Conservation (phyloP, 768 basidiomycete species). For the Termitomyces sp. region DNA sequence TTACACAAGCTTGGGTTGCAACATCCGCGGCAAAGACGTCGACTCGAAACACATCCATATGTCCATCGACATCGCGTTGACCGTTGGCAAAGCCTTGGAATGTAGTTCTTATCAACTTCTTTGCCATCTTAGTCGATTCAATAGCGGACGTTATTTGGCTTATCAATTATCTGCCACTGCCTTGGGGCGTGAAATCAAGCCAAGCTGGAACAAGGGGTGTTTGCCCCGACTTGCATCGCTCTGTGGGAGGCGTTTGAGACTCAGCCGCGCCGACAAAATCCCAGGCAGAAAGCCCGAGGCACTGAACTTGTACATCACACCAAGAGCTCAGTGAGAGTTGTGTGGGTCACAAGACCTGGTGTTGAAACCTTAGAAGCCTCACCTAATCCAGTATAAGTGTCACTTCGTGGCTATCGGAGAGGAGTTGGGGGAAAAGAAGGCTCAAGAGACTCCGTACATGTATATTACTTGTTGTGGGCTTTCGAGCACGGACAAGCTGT, state of each 20-base stretch:
- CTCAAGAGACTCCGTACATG: background rate
- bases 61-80: background rate
- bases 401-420: conserved; percentile 6
- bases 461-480: background rate
- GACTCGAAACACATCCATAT: background rate
- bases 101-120: background rate
- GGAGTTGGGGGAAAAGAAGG: background rate
- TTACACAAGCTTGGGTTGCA: background rate
- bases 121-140: conserved; percentile 4
- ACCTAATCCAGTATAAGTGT: conserved; percentile 1
- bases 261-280: conserved; percentile 1
- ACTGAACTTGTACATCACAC: conserved; percentile 7
- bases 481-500: background rate
- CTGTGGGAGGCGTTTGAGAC: conserved; percentile 1
- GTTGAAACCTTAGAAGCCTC: conserved; percentile 13
- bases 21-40: background rate
- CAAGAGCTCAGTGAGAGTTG: background rate
- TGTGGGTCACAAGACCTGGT: conserved; percentile 11
- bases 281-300: conserved; percentile 15
- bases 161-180: conserved; percentile 11
- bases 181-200: background rate
- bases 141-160: background rate
- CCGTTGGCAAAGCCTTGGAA: background rate
- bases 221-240: background rate
- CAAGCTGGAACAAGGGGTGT: conserved; percentile 9